Percentiles rank a stretch among this genome's conserved stretches.
Conservation (phyloP, 129 eudicot species). For the Heracleum sosnowskyi region DNA sequence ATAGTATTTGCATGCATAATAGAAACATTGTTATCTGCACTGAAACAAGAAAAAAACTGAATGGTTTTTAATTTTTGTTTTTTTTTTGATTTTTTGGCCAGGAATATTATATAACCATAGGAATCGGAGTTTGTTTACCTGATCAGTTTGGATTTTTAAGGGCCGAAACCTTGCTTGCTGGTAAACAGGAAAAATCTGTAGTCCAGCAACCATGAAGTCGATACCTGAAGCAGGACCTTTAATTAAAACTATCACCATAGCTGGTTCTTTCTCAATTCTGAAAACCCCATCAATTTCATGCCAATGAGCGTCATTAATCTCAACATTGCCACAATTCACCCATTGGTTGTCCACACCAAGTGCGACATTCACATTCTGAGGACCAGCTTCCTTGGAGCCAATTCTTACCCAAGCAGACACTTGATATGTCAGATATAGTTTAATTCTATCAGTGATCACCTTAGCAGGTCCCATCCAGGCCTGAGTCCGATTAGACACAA, state of each 20-base stretch:
- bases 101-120: too few species aligned
- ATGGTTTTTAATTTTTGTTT: too few species aligned
- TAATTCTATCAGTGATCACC: conserved; percentile 67
- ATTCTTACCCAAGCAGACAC: conserved; percentile 88
- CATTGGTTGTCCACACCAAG: conserved; percentile 78
- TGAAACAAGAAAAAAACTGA: too few species aligned
- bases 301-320: conserved; percentile 63
- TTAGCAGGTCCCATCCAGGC: conserved; percentile 99
- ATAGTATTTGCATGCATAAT: too few species aligned
- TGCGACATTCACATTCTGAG: conserved; percentile 73
- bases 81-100: too few species aligned
- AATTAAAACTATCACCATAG: conserved; percentile 70
- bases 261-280: conserved; percentile 64
- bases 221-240: conserved; percentile 84
- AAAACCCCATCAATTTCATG: conserved; percentile 87
- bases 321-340: conserved; percentile 94
- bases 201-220: conserved; percentile 73
- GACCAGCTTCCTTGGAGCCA: conserved; percentile 51
- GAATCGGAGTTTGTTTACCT: conserved; percentile 26
- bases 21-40: too few species aligned
- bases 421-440: conserved; percentile 74
- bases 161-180: conserved; percentile 57
- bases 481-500: conserved; percentile 70
- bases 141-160: conserved; percentile 54
- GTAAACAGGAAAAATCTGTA: conserved; percentile 78